Conservation (phyloP, 805 yeast genomes). For the Wickerhamiella allomyrinae region DNA sequence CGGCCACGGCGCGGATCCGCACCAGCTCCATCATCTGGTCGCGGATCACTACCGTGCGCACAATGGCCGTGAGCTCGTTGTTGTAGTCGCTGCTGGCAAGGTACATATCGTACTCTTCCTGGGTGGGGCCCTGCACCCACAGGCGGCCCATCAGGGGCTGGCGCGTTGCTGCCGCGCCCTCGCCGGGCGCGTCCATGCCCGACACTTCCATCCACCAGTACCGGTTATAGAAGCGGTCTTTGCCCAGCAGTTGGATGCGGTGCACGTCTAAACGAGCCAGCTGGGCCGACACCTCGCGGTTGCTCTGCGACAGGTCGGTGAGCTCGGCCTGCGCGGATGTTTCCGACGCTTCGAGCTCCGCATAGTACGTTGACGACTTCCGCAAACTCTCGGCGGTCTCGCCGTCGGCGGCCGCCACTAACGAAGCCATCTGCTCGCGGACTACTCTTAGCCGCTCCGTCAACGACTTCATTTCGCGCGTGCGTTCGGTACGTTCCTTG, state of each 20-base stretch:
- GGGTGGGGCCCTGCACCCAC: slow-evolving; percentile 84
- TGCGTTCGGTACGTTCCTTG: slow-evolving; percentile 49
- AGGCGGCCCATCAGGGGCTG: slow-evolving; percentile 54
- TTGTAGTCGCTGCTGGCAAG: slow-evolving; percentile 20
- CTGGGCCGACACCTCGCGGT: slow-evolving; percentile 39
- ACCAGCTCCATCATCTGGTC: neutral
- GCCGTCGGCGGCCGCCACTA: slow-evolving; percentile 12
- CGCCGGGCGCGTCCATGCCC: slow-evolving; percentile 34
- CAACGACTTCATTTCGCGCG: slow-evolving; percentile 42
- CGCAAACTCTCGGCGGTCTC: neutral
- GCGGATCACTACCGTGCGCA: neutral
- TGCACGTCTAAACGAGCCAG: slow-evolving; percentile 48
- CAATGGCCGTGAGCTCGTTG: slow-evolving; percentile 7
- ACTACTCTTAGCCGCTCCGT: slow-evolving; percentile 38
- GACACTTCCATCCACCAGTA: slow-evolving; percentile 93
- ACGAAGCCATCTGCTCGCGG: slow-evolving; percentile 29
- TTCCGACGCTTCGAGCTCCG: slow-evolving; percentile 15
- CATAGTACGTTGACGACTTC: neutral
- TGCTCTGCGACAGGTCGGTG: slow-evolving; percentile 18
- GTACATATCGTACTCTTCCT: slow-evolving; percentile 30
- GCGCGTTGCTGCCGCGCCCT: neutral
- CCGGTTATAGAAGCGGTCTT: slow-evolving; percentile 69
- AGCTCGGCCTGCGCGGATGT: slow-evolving; percentile 10
- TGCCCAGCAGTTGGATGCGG: slow-evolving; percentile 60
- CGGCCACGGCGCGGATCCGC: neutral